These are phyloP conservation scores for Debaryomyces fabryi DNA, from an alignment of 1,139 yeast species.

Conservation along the genomic window DNA sequence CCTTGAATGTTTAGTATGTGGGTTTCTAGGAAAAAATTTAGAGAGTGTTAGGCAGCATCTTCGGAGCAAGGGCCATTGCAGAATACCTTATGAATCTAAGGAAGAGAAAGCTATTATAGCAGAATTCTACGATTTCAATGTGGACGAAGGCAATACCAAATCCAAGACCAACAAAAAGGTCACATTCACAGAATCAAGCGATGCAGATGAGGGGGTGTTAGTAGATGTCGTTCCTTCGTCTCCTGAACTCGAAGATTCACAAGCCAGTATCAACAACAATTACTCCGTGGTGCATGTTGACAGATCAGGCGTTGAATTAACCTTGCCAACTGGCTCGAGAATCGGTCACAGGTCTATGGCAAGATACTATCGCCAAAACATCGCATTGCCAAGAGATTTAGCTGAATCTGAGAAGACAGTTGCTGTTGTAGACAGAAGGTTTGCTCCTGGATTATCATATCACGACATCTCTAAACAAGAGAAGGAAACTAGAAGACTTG, in stretches of 20 bases:
- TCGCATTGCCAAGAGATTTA: conserved; percentile 27
- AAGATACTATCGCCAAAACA: conserved; percentile 46
- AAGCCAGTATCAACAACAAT: conserved; percentile 27
- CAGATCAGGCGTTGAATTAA: conserved; percentile 41
- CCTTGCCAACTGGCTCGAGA: conserved; percentile 51
- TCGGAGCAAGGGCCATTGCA: conserved; percentile 55
- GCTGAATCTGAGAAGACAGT: conserved; percentile 37
- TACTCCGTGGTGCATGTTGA: conserved; percentile 42
- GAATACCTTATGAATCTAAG: conserved; percentile 53
- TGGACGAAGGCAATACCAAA: conserved; percentile 19
- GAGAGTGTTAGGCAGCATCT: conserved; percentile 57
- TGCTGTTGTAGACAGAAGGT: conserved; percentile 43
- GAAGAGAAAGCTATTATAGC: conserved; percentile 43
- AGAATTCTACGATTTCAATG: conserved; percentile 47
- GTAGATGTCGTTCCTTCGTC: conserved; percentile 22
- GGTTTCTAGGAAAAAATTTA: conserved; percentile 51
- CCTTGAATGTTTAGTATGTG: conserved; percentile 55
- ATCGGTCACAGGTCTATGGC: conserved; percentile 53
- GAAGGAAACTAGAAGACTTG: conserved; percentile 31
- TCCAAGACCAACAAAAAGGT: conserved; percentile 22
- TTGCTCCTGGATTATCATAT: conserved; percentile 41
- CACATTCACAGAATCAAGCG: conserved; percentile 21
- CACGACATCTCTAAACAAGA: conserved; percentile 38
- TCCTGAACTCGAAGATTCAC: conserved; percentile 18
- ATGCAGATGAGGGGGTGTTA: conserved; percentile 18